Percentiles rank a stretch among this genome's conserved stretches.
These are phyloP conservation scores for Babesia divergens DNA, from an alignment of 169 alveolate species.

Conservation along the genomic window DNA sequence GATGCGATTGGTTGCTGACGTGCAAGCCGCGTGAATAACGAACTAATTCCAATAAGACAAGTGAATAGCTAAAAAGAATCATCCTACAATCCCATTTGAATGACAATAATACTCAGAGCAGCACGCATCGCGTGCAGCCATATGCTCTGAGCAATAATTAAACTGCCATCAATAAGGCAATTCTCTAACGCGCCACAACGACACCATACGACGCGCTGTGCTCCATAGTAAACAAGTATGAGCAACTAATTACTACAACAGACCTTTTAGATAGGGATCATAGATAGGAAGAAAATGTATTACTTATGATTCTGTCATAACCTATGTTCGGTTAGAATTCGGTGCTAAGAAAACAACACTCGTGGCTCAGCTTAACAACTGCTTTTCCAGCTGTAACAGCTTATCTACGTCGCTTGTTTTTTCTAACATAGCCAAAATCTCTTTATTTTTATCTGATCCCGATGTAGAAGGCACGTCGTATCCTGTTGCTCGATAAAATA, in stretches of 20 bases:
- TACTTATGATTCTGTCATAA: too few species aligned
- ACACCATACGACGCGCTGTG: too few species aligned
- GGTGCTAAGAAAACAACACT: too few species aligned
- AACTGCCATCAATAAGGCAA: too few species aligned
- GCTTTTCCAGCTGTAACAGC: conserved; percentile 9
- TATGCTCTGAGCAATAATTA: not conserved
- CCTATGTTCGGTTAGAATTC: too few species aligned
- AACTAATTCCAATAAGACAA: not conserved
- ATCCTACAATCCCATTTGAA: not conserved
- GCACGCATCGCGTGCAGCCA: not conserved
- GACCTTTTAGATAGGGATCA: too few species aligned
- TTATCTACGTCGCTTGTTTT: conserved; percentile 8
- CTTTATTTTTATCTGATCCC: not conserved
- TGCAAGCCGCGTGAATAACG: not conserved
- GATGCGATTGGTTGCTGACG: not conserved
- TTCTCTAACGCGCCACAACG: too few species aligned
- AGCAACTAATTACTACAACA: too few species aligned
- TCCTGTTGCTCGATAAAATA: not conserved
- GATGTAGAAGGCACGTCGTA: not conserved
- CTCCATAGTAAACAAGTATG: too few species aligned
- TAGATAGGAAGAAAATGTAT: too few species aligned
- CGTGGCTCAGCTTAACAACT: not conserved
- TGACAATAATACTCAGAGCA: not conserved
- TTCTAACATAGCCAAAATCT: conserved; percentile 2
- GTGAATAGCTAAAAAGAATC: not conserved